Evolutionary conservation across 495 filamentous ascomycete genomes (phyloP).

Genomic region (Elaphomyces granulatus): DNA sequence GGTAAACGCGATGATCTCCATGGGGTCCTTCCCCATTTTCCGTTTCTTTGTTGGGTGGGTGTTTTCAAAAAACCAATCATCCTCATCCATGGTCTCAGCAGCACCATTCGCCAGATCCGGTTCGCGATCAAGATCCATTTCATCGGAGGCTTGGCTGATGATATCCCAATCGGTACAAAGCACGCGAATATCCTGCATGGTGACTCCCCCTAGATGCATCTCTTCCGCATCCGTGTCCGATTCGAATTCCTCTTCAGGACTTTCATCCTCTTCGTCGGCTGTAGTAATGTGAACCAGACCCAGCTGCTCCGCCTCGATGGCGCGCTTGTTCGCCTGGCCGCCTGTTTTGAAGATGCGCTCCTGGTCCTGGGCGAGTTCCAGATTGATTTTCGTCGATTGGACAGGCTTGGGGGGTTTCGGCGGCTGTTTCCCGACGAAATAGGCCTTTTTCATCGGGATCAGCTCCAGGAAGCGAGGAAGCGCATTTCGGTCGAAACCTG

Average conservation of each 20-base stretch:
- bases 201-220: slow-evolving; percentile 41
- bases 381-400: slow-evolving; percentile 68
- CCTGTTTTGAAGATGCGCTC: slow-evolving; percentile 62
- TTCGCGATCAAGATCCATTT: slow-evolving; percentile 18
- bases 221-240: slow-evolving; percentile 40
- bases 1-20: slow-evolving; percentile 29
- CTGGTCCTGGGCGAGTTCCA: slow-evolving; percentile 72
- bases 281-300: slow-evolving; percentile 45
- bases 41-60: slow-evolving; percentile 36
- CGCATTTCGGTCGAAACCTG: slow-evolving; percentile 49
- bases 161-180: slow-evolving; percentile 75
- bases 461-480: slow-evolving; percentile 57
- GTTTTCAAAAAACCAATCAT: slow-evolving; percentile 36
- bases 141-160: slow-evolving; percentile 27
- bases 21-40: slow-evolving; percentile 26
- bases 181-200: slow-evolving; percentile 58
- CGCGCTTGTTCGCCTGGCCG: slow-evolving; percentile 39
- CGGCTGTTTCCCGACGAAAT: slow-evolving; percentile 54
- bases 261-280: slow-evolving; percentile 40
- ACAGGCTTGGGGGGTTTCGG: slow-evolving; percentile 64
- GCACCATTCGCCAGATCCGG: slow-evolving; percentile 8
- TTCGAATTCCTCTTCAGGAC: slow-evolving; percentile 44
- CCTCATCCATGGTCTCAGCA: slow-evolving; percentile 34
- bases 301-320: slow-evolving; percentile 39
- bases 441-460: slow-evolving; percentile 57